These are phyloP conservation scores for Microsporum ferrugineum DNA, from an alignment of 2,329 filamentous ascomycete genomes.

Conservation along the genomic window DNA sequence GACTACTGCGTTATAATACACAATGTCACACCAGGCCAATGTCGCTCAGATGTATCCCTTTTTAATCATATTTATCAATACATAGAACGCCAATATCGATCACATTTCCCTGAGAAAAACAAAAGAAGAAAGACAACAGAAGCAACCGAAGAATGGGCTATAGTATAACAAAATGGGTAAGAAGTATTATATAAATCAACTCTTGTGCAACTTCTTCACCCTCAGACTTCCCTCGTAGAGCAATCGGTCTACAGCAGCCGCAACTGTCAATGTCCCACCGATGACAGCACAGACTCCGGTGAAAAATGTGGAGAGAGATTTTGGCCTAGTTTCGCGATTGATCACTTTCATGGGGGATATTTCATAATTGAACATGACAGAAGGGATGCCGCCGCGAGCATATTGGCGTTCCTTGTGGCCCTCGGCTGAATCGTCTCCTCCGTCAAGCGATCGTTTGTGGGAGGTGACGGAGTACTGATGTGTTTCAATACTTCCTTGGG, in stretches of 20 bases:
- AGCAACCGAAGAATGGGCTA: background rate
- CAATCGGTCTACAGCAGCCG: slow-evolving; percentile 80
- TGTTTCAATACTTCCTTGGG: slow-evolving; percentile 79
- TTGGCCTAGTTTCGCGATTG: slow-evolving; percentile 81
- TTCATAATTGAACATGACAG: slow-evolving; percentile 98
- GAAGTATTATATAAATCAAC: slow-evolving; percentile 25
- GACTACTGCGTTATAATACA: too few relatives aligned
- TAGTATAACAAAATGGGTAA: background rate
- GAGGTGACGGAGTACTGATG: slow-evolving; percentile 98
- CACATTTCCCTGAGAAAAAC: background rate
- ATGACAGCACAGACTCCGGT: slow-evolving; percentile 91
- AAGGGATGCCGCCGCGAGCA: slow-evolving; percentile 81
- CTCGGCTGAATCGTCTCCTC: slow-evolving; percentile 73
- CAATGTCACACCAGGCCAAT: background rate
- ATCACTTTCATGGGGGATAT: slow-evolving; percentile 99
- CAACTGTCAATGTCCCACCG: slow-evolving; percentile 88
- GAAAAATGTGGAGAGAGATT: slow-evolving; percentile 84
- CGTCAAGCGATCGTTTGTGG: slow-evolving; percentile 77
- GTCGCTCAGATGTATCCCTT: background rate
- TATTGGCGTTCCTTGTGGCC: slow-evolving; percentile 89
- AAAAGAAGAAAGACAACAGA: background rate
- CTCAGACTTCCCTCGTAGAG: slow-evolving; percentile 78
- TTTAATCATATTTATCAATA: background rate
- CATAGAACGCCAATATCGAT: slow-evolving; percentile 2
- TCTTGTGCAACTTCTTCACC: slow-evolving; percentile 73